Base-by-base conservation (phyloP, 257 asterid species). In the Solanum acaule region DNA sequence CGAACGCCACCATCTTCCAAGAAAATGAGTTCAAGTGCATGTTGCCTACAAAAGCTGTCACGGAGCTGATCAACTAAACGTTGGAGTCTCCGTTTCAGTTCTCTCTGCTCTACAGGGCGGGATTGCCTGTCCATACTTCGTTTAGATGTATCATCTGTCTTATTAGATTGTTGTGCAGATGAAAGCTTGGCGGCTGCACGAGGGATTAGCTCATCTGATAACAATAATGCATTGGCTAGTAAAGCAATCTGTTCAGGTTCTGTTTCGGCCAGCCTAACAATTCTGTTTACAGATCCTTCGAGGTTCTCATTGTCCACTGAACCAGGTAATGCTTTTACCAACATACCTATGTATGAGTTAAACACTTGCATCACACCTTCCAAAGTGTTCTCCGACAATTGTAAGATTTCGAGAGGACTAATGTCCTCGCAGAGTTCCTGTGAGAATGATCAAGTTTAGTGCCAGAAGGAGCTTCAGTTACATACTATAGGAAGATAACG, bases 371-470 rank as follows among this genome's bases (percentile, higher is more conserved):
- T 4, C 11, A 95, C 93, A 76, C 99, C 98, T 87, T 96, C 98
- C 86, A 94, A 59, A 27, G 99, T 95, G 82, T 86, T 94, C 65
- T 94, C 98, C 5, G 94, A 93, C 84, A 95, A 86, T 88, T 93
- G 94, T 91, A 93, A 88, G 91, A 91, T 92, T 86, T 96, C 98
- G 0, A 96, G 96, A 61, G 98, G 94, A 84, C 98, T 94, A 59
- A 95, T 91, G 86, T 96, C 99, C 91, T 95, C 98, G 52, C 98
- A 96, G 61, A 95, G 94, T 89, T 95, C 98, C 98, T 94, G 89
- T 25, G 67, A 77, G 22, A 81, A 44, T 15, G n/a, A 49, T 46
- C 85, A 52, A 27, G 16, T 73, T 37, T 63, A 85, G 52, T 23
- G 22, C 83, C 59, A 12, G 16, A 81, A 29, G 40, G 68, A 29